Evolutionary conservation across 2,329 filamentous ascomycete genomes (phyloP), one percentile per base, ranked within the genome.

Genomic region (Leptographium radiaticola): DNA sequence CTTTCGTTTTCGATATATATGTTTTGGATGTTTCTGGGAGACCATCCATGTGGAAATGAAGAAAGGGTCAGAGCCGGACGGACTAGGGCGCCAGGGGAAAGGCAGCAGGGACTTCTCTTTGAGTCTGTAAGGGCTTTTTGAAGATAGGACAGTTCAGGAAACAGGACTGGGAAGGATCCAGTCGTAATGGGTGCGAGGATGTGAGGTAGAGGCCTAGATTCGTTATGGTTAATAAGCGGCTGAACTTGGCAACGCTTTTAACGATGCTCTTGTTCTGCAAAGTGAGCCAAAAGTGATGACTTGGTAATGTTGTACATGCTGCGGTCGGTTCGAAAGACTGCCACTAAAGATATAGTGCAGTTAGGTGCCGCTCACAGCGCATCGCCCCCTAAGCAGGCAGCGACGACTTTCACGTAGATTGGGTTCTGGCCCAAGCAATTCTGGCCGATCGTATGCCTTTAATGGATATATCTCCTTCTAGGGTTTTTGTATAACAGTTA

Each of bases 111-210:
- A 11, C 31, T 16, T 11, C n/a, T 18, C 25, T 20, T 30, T 2
- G 42, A 25, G 25, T 31, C 30, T 12, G 44, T 25, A 18, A 16
- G 6, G 16, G 2, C 16, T 8, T 6, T 16, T 16, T 18, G 16
- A 16, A 34, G 46, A 47, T 6, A 15, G 39, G n/a, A 10, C 18
- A 1, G 13, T 9, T 13, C 25, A 16, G 25, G 13, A 15, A 33
- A 33, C 16, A 58, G 56, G 55, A 34, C 52, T 55, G 56, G 53
- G 55, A 43, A 39, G 18, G n/a, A 30, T 51, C 47, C 52, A 42
- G 57, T 57, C 53, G 30, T 57, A 59, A 57, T 57, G 52, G 57
- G 53, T 56, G 57, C 40, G 55, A 54, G 57, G 57, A 57, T 25
- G 55, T 25, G 48, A 52, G 18, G 8, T 25, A 51, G 16, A 44